Conservation (phyloP, 805 yeast genomes). For the Starmerella khaoyaiensis region DNA sequence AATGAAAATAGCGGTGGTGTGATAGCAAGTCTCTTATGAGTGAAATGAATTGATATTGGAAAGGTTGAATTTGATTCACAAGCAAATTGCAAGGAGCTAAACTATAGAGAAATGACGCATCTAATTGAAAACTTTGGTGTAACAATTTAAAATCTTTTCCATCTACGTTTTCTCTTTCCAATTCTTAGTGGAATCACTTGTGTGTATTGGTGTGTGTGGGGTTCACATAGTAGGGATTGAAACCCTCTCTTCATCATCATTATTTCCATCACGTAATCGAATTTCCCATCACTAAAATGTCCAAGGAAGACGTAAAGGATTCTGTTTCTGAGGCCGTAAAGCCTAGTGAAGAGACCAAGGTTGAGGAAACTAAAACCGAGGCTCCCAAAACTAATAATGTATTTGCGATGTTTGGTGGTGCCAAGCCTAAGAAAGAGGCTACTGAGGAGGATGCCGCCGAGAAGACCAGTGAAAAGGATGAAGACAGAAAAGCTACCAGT, state of each 20-base stretch:
- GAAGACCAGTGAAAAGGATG: constrained; percentile 28
- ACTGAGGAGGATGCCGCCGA: constrained; percentile 34
- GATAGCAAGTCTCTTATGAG: too few relatives aligned
- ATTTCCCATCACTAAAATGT: constrained; percentile 4
- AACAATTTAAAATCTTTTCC: too few relatives aligned
- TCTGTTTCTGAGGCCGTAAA: neutral
- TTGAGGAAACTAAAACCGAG: constrained; percentile 1
- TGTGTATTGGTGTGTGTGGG: neutral
- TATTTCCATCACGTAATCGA: too few relatives aligned
- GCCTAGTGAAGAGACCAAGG: constrained; percentile 6
- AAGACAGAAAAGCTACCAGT: constrained; percentile 28
- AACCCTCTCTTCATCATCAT: neutral
- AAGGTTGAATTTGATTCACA: too few relatives aligned
- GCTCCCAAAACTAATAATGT: constrained; percentile 35
- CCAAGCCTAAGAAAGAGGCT: constrained; percentile 48
- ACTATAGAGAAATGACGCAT: too few relatives aligned
- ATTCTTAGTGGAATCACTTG: too few relatives aligned
- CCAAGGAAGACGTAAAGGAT: constrained; percentile 16
- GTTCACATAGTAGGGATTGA: neutral
- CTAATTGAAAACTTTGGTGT: too few relatives aligned
- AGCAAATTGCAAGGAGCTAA: too few relatives aligned
- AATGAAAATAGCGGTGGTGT: too few relatives aligned
- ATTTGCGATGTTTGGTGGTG: constrained; percentile 92
- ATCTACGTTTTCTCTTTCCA: too few relatives aligned
- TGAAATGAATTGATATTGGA: too few relatives aligned